These are phyloP conservation scores for Coniochaeta sp. DNA, from an alignment of 2,329 filamentous ascomycete species.

Conservation along the genomic window DNA sequence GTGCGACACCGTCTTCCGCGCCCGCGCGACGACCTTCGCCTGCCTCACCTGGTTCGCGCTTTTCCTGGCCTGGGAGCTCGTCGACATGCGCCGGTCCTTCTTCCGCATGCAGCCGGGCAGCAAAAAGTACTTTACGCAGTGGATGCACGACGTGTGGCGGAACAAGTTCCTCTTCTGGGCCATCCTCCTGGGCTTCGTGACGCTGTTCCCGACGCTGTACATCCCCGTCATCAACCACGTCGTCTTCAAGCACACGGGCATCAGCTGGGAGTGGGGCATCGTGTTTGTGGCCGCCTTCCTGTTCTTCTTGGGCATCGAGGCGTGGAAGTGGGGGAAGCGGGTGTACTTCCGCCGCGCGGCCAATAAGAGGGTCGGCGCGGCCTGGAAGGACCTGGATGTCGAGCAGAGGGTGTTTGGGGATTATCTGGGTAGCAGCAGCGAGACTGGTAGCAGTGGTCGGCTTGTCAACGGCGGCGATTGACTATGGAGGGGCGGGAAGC, in stretches of 20 bases:
- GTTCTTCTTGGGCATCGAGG: conserved; percentile 59
- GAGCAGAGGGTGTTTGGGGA: conserved; percentile 32
- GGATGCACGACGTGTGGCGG: conserved; percentile 56
- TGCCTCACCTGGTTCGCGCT: conserved; percentile 62
- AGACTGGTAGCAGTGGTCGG: neutral
- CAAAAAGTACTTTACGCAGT: conserved; percentile 39
- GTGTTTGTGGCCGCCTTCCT: conserved; percentile 51
- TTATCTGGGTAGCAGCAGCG: conserved; percentile 19
- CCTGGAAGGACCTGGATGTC: conserved; percentile 30
- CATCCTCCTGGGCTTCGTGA: conserved; percentile 51
- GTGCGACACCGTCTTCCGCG: conserved; percentile 55
- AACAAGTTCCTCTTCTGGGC: conserved; percentile 64
- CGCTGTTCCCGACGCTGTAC: conserved; percentile 59
- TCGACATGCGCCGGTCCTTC: conserved; percentile 62
- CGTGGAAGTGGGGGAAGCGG: conserved; percentile 61
- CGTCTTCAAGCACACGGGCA: conserved; percentile 64
- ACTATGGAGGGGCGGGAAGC: conserved; percentile 18
- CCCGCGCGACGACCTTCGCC: conserved; percentile 62
- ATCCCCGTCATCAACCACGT: conserved; percentile 58
- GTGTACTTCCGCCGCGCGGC: conserved; percentile 20
- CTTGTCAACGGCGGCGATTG: conserved; percentile 11
- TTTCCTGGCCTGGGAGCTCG: conserved; percentile 67
- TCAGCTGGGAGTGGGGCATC: conserved; percentile 67
- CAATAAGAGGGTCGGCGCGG: neutral
- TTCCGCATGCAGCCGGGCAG: conserved; percentile 57